Evolutionary conservation across 2,329 filamentous ascomycete species (phyloP).

Genomic region (Esteya vermicola): DNA sequence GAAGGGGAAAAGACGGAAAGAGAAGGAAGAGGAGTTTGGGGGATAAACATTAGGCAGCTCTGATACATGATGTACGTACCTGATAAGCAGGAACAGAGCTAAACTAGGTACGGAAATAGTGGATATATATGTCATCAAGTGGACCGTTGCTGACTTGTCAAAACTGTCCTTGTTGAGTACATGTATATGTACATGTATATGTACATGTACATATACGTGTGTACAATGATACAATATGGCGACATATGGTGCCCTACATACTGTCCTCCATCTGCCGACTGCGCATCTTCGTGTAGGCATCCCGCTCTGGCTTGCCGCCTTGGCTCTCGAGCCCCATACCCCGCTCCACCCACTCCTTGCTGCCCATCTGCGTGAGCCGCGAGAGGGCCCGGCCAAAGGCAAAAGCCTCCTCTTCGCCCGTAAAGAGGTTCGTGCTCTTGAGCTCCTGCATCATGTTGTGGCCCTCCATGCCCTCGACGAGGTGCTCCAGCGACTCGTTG

Average conservation of each 20-base stretch:
- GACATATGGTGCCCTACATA: slow-evolving; percentile 30
- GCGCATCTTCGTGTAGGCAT: slow-evolving; percentile 50
- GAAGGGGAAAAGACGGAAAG: neutral
- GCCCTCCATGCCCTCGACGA: slow-evolving; percentile 72
- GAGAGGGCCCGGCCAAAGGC: slow-evolving; percentile 84
- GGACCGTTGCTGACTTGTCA: no score
- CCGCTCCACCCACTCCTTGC: slow-evolving; percentile 84
- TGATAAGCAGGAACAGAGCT: neutral
- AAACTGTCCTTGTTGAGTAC: no score
- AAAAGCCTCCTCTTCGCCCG: slow-evolving; percentile 90
- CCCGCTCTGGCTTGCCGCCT: slow-evolving; percentile 51
- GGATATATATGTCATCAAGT: no score
- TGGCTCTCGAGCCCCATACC: slow-evolving; percentile 52
- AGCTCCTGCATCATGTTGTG: slow-evolving; percentile 64
- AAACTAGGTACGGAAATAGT: no score
- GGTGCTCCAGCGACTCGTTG: slow-evolving; percentile 57
- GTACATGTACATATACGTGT: no score
- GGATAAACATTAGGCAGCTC: neutral
- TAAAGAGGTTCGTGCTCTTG: slow-evolving; percentile 77
- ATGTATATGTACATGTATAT: no score
- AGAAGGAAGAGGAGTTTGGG: neutral
- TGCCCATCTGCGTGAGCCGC: slow-evolving; percentile 82
- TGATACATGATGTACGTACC: neutral
- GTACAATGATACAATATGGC: no score
- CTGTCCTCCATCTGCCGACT: slow-evolving; percentile 56